A percentile compares a stretch with the other conserved stretches of the same genome.
Evolutionary conservation across 495 filamentous ascomycete species (phyloP).

Genomic region (Cryomyces minteri): DNA sequence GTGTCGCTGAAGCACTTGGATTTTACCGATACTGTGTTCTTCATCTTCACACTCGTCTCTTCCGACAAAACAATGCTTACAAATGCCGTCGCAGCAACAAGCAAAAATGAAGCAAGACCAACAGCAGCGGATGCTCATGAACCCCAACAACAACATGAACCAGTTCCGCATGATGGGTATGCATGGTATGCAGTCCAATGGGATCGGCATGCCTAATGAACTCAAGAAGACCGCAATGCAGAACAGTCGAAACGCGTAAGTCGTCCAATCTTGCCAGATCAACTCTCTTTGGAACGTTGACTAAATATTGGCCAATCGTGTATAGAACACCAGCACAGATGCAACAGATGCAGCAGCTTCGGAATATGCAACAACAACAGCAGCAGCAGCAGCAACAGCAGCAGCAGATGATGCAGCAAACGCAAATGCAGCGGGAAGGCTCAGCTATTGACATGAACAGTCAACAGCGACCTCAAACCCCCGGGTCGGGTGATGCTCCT

Average conservation of each 20-base stretch:
- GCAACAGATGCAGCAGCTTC: too few species aligned
- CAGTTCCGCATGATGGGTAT: slow-evolving; percentile 23
- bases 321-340: too few species aligned
- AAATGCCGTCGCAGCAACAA: slow-evolving; percentile 29
- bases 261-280: not conserved
- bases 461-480: slow-evolving; percentile 60
- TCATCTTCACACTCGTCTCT: too few species aligned
- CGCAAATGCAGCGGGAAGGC: slow-evolving; percentile 56
- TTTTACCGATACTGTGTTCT: too few species aligned
- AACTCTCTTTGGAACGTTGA: too few species aligned
- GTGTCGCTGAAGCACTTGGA: too few species aligned
- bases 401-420: slow-evolving; percentile 34
- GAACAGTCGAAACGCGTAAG: slow-evolving; percentile 58
- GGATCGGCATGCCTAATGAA: slow-evolving; percentile 32
- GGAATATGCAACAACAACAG: too few species aligned
- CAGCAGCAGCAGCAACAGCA: slow-evolving; percentile 17
- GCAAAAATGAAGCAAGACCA: slow-evolving; percentile 43
- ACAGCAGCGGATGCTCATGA: slow-evolving; percentile 51
- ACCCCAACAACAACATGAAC: slow-evolving; percentile 33
- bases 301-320: too few species aligned
- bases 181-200: slow-evolving; percentile 30
- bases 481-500: slow-evolving; percentile 62
- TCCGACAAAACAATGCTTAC: not conserved
- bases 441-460: slow-evolving; percentile 78
- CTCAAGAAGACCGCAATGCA: slow-evolving; percentile 58